Evolutionary conservation across 2,329 filamentous ascomycete genomes (phyloP).

Genomic region (Trichoderma hamatum): DNA sequence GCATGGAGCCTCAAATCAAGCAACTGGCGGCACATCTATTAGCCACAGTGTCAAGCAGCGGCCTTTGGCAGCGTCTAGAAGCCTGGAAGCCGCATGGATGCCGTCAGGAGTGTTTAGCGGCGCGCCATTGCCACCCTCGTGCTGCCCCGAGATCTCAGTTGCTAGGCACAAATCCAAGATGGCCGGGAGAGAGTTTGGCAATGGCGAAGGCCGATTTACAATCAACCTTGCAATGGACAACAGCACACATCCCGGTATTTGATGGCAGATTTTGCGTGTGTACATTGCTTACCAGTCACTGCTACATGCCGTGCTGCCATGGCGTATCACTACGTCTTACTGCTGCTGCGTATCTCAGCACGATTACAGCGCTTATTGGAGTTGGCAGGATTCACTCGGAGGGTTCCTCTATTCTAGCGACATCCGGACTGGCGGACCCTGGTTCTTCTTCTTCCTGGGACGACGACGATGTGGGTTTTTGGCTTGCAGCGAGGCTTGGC

Average conservation of each 20-base stretch:
- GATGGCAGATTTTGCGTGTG: neutral
- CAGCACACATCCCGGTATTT: neutral
- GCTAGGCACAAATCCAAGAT: conserved; percentile 20
- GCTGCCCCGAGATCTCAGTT: conserved; percentile 12
- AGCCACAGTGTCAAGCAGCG: neutral
- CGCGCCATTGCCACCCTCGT: conserved; percentile 7
- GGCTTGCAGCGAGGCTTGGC: conserved; percentile 8
- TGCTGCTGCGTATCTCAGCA: no score
- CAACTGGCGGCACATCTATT: conserved; percentile 5
- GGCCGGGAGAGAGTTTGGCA: neutral
- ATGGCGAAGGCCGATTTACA: no score
- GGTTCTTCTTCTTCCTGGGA: no score
- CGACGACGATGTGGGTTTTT: no score
- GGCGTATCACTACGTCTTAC: neutral
- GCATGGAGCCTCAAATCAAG: neutral
- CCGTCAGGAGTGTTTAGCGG: conserved; percentile 8
- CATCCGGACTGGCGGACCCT: neutral
- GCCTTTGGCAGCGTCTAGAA: neutral
- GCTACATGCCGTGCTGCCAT: neutral
- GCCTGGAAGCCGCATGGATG: neutral
- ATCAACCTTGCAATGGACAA: neutral
- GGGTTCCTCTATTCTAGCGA: neutral
- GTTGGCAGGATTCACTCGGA: no score
- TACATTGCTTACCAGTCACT: neutral
- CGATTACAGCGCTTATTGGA: no score